Evolutionary conservation across 257 asterid genomes (phyloP), one percentile per base, ranked within the genome.

Genomic region (Scutellaria minor): DNA sequence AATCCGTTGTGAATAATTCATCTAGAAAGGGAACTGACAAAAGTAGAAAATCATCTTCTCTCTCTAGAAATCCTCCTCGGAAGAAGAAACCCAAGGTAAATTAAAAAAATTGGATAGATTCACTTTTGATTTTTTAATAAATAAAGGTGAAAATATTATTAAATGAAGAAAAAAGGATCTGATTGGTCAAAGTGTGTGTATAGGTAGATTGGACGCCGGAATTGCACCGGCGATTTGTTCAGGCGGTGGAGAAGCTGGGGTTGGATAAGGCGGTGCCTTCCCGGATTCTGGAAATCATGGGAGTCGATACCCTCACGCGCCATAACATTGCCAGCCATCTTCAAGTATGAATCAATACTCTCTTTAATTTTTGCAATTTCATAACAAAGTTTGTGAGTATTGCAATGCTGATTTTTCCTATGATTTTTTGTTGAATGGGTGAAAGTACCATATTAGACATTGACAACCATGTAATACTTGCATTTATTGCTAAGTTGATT

Each of bases 191-290:
- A 37, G 14, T 37, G 66, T 59, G 7, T 18, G 37, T 78, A 71
- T 76, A 92, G 98, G 96, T 92, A 84, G 98, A 90, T 74, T 92
- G 98, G 98, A 92, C 98, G 64, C 89, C 98, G 65, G 98, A 92
- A 72, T 88, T 92, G 66, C 97, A 92, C 89, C 84, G 91, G 77
- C 58, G 85, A 42, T 92, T 92, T 75, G 97, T 92, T 14, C 85
- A 85, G 71, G 96, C 97, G 79, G 97, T 92, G 79, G 97, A 92
- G 81, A 87, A 92, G 83, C 85, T 92, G 4, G 98, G 98, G 6
- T 81, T 90, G 73, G 98, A 92, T 37, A 92, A 92, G 88, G 98
- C 96, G 40, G 98, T 92, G 52, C 98, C 98, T 57, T 92, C 98
- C 0, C 84, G 88, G 60, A 92, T 92, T 79, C 81, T 90, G 37